Base-by-base conservation (phyloP, 345 rosid species). In the Acer negundo region DNA sequence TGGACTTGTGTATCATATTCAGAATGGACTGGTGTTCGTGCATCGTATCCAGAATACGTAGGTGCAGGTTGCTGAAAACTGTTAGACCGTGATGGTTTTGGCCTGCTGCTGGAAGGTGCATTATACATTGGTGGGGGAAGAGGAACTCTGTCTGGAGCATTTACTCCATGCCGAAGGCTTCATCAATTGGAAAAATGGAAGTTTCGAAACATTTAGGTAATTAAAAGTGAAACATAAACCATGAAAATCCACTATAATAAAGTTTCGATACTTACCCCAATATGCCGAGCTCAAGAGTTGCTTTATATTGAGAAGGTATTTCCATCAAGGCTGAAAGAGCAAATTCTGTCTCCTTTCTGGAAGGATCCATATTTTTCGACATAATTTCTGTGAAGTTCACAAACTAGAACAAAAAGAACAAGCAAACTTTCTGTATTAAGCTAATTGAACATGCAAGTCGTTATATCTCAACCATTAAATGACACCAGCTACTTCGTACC, bases 261-360 rank as follows among this genome's bases (percentile, higher is more conserved):
- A 26, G 24, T 59, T 62, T 23, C 8, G 51, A 62, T 70, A 61
- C 5, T 62, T 80, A 91, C 98, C 97, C 96, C 76, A 94, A 80
- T 73, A 94, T 67, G 75, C 93, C 90, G 38, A 86, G 91, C 77
- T 92, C 98, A 0, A 95, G 26, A 22, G 95, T 95, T 78, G 97
- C 98, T 78, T 89, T 90, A 53, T 95, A 92, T 74, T 95, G 97
- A 82, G 91, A 84, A 1, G 97, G 97, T 79, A 95, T 93, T 85
- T 95, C 97, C 98, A 95, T 95, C 85, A 95, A 85, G 9, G 97
- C 90, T 10, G 95, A 84, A 26, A 95, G 94, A 56, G 97, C 91
- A 80, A 94, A 92, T 68, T 90, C 92, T 6, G 95, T 82, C 79
- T 95, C 89, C 78, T 88, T 95, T 79, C 90, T 90, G 35, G 89